Evolutionary conservation across 345 rosid genomes (phyloP).

Genomic region (Passiflora organensis): DNA sequence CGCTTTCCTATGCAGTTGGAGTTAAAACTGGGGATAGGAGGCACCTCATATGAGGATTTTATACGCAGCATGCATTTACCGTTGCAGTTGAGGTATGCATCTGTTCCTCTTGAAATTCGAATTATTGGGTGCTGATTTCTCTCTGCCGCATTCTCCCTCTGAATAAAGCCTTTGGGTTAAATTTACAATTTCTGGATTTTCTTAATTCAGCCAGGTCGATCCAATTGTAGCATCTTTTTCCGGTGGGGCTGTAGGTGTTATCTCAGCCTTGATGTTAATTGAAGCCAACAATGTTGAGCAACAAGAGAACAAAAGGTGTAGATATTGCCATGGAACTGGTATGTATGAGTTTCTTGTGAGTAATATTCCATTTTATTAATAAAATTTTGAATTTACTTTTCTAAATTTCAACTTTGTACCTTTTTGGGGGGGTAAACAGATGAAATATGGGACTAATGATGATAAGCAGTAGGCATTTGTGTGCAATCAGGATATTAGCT

Average conservation of each 20-base stretch:
- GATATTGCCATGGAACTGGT: constrained; percentile 94
- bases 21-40: constrained; percentile 80
- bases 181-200: constrained; percentile 16
- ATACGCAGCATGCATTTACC: constrained; percentile 78
- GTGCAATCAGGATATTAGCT: too few relatives aligned
- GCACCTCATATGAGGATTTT: constrained; percentile 94
- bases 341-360: constrained; percentile 13
- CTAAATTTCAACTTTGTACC: background rate
- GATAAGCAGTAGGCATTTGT: too few relatives aligned
- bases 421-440: too few relatives aligned
- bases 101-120: background rate
- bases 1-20: constrained; percentile 65
- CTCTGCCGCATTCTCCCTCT: background rate
- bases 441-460: too few relatives aligned
- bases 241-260: constrained; percentile 95
- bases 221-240: constrained; percentile 96
- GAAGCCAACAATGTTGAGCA: constrained; percentile 85
- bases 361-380: constrained; percentile 9
- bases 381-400: background rate
- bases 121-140: background rate
- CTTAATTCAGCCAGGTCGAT: constrained; percentile 79
- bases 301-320: constrained; percentile 94
- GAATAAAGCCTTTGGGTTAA: background rate
- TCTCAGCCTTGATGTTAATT: constrained; percentile 90
- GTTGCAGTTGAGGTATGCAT: constrained; percentile 66